phyloP scores from a whole-genome alignment of 2,329 filamentous ascomycete genomes.

The Simplicillium sp. region DNA sequence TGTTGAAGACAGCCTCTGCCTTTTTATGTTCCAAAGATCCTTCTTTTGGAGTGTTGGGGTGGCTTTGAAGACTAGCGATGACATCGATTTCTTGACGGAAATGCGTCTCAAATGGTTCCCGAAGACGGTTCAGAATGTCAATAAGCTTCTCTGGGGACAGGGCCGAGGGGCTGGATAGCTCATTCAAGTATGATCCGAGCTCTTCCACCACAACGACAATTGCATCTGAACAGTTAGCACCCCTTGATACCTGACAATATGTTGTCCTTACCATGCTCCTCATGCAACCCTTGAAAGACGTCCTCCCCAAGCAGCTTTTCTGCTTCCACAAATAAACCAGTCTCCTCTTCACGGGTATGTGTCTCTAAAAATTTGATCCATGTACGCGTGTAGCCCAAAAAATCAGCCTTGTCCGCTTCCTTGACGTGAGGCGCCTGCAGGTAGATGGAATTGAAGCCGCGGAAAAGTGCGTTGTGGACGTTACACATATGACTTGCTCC shows the following conservation, averaged over 20 bases:
- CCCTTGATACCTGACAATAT: neutral
- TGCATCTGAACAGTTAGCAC: slow-evolving; percentile 18
- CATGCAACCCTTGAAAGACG: slow-evolving; percentile 35
- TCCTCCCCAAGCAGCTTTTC: slow-evolving; percentile 32
- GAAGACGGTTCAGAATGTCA: slow-evolving; percentile 33
- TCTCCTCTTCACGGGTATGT: slow-evolving; percentile 46
- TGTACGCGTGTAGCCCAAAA: slow-evolving; percentile 21
- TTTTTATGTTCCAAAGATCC: slow-evolving; percentile 28
- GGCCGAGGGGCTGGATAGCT: slow-evolving; percentile 22
- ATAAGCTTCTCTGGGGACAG: slow-evolving; percentile 30
- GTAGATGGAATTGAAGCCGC: slow-evolving; percentile 23
- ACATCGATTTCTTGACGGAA: slow-evolving; percentile 38
- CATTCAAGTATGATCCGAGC: slow-evolving; percentile 35
- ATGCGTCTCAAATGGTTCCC: slow-evolving; percentile 32
- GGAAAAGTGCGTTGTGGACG: slow-evolving; percentile 22
- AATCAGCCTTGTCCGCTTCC: slow-evolving; percentile 15
- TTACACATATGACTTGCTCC: slow-evolving; percentile 19
- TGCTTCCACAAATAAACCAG: slow-evolving; percentile 36
- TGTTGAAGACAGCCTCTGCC: slow-evolving; percentile 37
- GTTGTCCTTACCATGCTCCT: slow-evolving; percentile 39
- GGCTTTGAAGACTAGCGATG: slow-evolving; percentile 32
- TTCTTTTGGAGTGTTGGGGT: slow-evolving; percentile 34
- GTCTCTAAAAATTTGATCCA: slow-evolving; percentile 43
- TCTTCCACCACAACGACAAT: slow-evolving; percentile 37
- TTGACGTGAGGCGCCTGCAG: slow-evolving; percentile 22